Base-by-base conservation (phyloP, 306 rosid genomes). In the Heteromeles arbutifolia region DNA sequence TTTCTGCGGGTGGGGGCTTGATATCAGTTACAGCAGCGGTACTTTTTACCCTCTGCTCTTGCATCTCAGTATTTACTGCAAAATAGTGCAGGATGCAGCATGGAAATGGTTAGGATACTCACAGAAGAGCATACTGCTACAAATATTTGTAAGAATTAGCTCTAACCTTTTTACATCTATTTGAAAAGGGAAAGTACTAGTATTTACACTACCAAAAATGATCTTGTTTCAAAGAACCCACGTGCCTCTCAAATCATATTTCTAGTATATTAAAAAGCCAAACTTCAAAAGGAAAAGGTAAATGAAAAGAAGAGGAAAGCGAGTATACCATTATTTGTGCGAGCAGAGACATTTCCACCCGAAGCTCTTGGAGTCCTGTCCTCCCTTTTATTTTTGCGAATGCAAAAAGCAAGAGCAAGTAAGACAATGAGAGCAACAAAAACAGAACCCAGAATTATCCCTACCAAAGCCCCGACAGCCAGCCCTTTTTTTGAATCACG, bases 1-100 rank as follows among this genome's bases (percentile, higher is more conserved):
- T 92, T 77, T 96, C 99, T 3, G 87, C 84, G 0, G 93, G 99
- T 4, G 87, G 97, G 69, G 99, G 96, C 84, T 88, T 92, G 68
- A 89, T 88, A 84, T 96, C 92, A 31, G 91, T 78, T 73, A 88
- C 78, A 79, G 84, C 85, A 28, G 87, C 83, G 50, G 76, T 66
- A 29, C 90, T 90, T 80, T 84, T 92, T 19, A 83, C 86, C 76
- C 97, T 89, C 74, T 86, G 98, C 86, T 89, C 98, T 79, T 89
- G 93, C 85, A 89, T 85, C 80, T 82, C 91, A 44, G 91, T 82
- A 81, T 75, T 84, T 62, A 85, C 99, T 92, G 86, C 85, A 75
- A 72, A 73, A 74, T 29, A 31, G 34, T 41, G 48, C 31, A 69
- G 3, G 7, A 72, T 54, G 53, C 64, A 28, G 53, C 45, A 70